Percentiles rank a stretch among this genome's conserved stretches.
phyloP scores from a whole-genome alignment of 345 rosid species.

The Ricinus communis region DNA sequence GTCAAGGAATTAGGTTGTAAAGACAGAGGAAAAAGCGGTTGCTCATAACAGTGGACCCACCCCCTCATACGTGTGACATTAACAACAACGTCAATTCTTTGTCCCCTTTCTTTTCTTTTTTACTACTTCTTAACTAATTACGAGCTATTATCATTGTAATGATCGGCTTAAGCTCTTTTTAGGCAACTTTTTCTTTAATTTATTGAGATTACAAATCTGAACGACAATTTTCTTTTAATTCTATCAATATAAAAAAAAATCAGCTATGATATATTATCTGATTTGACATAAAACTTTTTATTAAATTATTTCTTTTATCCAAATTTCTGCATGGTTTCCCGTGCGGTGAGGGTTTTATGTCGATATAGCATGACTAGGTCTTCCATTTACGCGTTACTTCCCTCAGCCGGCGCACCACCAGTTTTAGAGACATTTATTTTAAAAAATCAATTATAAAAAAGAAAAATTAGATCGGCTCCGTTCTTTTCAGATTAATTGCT shows the following conservation, averaged over 20 bases:
- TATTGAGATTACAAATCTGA: not conserved
- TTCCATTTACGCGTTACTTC: slow-evolving; percentile 17
- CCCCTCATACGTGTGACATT: slow-evolving; percentile 20
- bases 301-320: not conserved
- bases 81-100: slow-evolving; percentile 7
- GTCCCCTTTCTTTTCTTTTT: not conserved
- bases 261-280: too few species aligned
- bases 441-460: too few species aligned
- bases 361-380: slow-evolving; percentile 20
- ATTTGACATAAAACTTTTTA: too few species aligned
- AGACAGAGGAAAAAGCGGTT: not conserved
- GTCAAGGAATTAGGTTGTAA: slow-evolving; percentile 42
- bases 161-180: not conserved
- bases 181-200: not conserved
- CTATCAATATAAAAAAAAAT: too few species aligned
- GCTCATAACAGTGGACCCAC: slow-evolving; percentile 14
- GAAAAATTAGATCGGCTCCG: too few species aligned
- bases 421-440: too few species aligned
- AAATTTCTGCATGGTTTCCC: slow-evolving; percentile 10
- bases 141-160: slow-evolving; percentile 3
- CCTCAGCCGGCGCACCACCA: slow-evolving; percentile 14
- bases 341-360: too few species aligned
- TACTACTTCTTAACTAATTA: not conserved
- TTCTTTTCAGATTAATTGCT: too few species aligned
- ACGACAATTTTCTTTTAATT: too few species aligned